Evolutionary conservation across 495 filamentous ascomycete species (phyloP), one percentile per base, ranked within the genome.

Genomic region (Aspergillus funiculosus): DNA sequence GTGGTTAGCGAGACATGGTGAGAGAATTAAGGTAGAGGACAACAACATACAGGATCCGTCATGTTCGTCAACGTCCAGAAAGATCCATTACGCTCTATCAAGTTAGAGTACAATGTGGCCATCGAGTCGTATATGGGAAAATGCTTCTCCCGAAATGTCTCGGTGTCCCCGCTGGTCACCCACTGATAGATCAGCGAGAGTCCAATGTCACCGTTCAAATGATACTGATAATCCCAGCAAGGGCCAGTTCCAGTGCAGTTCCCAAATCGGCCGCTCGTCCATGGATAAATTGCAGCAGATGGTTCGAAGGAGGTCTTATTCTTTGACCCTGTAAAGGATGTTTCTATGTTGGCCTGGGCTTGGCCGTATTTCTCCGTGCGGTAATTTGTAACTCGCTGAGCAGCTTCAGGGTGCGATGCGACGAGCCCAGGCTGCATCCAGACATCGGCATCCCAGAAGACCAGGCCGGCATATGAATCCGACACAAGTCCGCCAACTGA

Each of bases 191-290:
- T 65, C 36, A 83, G 57, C 39, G 79, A 63, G 17, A 85, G 65
- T 0, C 80, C 80, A 59, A 90, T 87, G 50, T 88, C 86, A 6
- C 81, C 82, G 53, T 89, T 89, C 39, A 83, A 46, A 39, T 83
- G 80, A 43, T 72, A 72, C 31, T 74, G 53, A 24, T 73, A 72
- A 48, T 82, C 80, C 59, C 77, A 82, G 61, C 80, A 83, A n/a
- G 80, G 73, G 1, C 80, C 80, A 19, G 77, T 80, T 0, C 69
- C 78, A 0, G 80, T 84, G 58, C 80, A 83, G 58, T 84, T 84
- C 0, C 80, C 80, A 50, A 66, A 79, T 1, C 80, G 66, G n/a
- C 72, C 79, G 50, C 74, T 79, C 0, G 77, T 82, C 80, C 80
- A 84, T 4, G 80, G 73, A 51, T 66, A 84, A 5, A 75, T 73